Conservation (phyloP, 2,329 filamentous ascomycete species). For the Hypoxylon sp. region DNA sequence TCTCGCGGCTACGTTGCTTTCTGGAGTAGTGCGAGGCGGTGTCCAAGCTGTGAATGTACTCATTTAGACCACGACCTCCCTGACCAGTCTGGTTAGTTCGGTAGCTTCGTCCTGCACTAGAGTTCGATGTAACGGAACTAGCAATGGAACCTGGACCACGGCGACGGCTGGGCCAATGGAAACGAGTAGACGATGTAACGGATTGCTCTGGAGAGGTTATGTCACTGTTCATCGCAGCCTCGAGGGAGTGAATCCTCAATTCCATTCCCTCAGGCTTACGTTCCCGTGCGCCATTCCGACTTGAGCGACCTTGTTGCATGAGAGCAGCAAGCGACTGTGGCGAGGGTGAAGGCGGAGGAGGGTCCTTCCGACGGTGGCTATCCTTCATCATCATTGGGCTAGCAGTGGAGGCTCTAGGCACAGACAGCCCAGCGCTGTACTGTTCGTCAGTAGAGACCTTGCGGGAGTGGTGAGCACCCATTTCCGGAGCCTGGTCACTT, state of each 20-base stretch:
- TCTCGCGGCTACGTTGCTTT: slow-evolving; percentile 69
- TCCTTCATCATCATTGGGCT: slow-evolving; percentile 75
- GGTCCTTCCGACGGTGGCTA: slow-evolving; percentile 60
- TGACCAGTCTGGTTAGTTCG: slow-evolving; percentile 62
- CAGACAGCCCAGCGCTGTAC: slow-evolving; percentile 62
- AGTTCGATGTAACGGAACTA: slow-evolving; percentile 70
- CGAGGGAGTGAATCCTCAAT: slow-evolving; percentile 74
- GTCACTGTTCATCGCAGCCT: slow-evolving; percentile 66
- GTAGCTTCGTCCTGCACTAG: slow-evolving; percentile 65
- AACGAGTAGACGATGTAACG: slow-evolving; percentile 66
- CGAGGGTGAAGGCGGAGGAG: slow-evolving; percentile 77
- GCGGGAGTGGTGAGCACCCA: slow-evolving; percentile 53
- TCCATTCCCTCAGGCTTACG: slow-evolving; percentile 80
- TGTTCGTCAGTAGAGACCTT: slow-evolving; percentile 60
- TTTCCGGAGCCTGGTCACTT: slow-evolving; percentile 48
- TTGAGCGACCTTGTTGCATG: slow-evolving; percentile 71
- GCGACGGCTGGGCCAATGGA: slow-evolving; percentile 69
- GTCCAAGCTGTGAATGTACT: slow-evolving; percentile 89
- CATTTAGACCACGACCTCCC: slow-evolving; percentile 78
- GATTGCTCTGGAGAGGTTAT: slow-evolving; percentile 71
- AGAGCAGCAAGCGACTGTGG: slow-evolving; percentile 74
- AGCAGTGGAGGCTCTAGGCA: slow-evolving; percentile 76
- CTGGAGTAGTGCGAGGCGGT: slow-evolving; percentile 76
- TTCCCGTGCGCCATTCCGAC: slow-evolving; percentile 80
- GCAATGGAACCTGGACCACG: slow-evolving; percentile 69